Evolutionary conservation across 1,284 basidiomycete species (phyloP).

Genomic region (Trichosporon inkin): DNA sequence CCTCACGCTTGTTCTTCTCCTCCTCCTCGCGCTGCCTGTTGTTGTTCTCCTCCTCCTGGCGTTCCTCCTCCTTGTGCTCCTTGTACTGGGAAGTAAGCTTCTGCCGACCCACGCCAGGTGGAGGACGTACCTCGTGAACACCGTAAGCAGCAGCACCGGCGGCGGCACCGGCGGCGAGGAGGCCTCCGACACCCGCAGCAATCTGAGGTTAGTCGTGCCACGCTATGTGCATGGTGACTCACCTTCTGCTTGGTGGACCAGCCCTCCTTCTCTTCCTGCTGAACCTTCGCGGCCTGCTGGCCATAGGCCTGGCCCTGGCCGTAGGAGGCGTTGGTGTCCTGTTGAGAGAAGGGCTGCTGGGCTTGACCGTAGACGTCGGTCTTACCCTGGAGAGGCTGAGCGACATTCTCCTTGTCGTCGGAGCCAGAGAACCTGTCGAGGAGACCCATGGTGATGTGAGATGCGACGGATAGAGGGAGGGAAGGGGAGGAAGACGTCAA

Average conservation of each 20-base stretch:
- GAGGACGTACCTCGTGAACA: not conserved
- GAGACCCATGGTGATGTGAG: not conserved
- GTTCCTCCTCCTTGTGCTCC: conserved; percentile 5
- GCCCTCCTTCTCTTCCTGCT: conserved; percentile 6
- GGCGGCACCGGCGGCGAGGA: not conserved
- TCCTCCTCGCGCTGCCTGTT: not conserved
- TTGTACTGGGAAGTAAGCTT: conserved; percentile 1
- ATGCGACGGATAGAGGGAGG: not conserved
- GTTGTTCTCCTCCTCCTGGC: conserved; percentile 6
- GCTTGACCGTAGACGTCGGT: not conserved
- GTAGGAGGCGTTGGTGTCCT: conserved; percentile 7
- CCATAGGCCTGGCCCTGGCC: conserved; percentile 1
- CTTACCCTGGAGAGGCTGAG: conserved; percentile 1
- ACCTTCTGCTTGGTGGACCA: conserved; percentile 7
- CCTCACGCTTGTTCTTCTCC: conserved; percentile 3
- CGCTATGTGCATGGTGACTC: not conserved
- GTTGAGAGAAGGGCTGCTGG: conserved; percentile 1
- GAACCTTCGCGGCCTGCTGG: conserved; percentile 1
- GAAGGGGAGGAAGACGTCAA: not conserved
- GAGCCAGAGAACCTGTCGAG: conserved; percentile 3
- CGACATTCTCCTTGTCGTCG: conserved; percentile 7
- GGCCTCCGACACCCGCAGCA: conserved; percentile 1
- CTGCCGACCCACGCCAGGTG: not conserved
- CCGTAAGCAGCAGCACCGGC: conserved; percentile 1
- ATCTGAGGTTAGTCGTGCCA: not conserved